These are phyloP conservation scores for Ceratobasidium sp. DNA, from an alignment of 1,284 basidiomycete species.

Conservation along the genomic window DNA sequence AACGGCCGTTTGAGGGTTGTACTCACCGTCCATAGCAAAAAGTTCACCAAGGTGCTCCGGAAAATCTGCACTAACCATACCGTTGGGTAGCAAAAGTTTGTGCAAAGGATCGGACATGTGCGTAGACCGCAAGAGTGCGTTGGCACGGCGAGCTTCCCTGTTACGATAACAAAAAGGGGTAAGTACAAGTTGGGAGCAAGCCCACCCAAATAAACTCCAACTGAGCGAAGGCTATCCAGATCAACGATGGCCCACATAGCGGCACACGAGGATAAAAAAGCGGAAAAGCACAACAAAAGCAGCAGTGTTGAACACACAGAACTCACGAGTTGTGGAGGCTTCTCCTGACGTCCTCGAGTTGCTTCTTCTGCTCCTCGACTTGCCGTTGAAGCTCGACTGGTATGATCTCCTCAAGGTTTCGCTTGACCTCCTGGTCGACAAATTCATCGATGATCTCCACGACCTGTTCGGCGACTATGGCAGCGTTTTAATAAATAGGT, in stretches of 20 bases:
- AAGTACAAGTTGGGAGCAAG: neutral
- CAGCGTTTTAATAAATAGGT: neutral
- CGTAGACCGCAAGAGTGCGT: slow-evolving; percentile 44
- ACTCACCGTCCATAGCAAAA: slow-evolving; percentile 44
- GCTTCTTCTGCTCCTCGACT: slow-evolving; percentile 45
- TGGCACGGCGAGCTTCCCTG: slow-evolving; percentile 48
- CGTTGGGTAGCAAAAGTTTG: slow-evolving; percentile 41
- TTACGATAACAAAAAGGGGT: neutral
- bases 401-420: slow-evolving; percentile 43
- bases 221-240: neutral
- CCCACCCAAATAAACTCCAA: neutral
- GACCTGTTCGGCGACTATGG: slow-evolving; percentile 37
- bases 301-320: neutral
- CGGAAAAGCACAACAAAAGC: neutral
- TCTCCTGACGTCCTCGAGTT: slow-evolving; percentile 45
- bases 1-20: neutral
- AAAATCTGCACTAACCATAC: slow-evolving; percentile 45
- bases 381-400: slow-evolving; percentile 45
- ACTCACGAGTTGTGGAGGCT: slow-evolving; percentile 47
- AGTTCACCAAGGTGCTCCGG: slow-evolving; percentile 46
- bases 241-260: neutral
- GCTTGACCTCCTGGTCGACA: slow-evolving; percentile 40
- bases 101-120: slow-evolving; percentile 47
- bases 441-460: slow-evolving; percentile 46
- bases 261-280: neutral